Conservation (phyloP, 257 asterid species). For the Capsicum chinense region DNA sequence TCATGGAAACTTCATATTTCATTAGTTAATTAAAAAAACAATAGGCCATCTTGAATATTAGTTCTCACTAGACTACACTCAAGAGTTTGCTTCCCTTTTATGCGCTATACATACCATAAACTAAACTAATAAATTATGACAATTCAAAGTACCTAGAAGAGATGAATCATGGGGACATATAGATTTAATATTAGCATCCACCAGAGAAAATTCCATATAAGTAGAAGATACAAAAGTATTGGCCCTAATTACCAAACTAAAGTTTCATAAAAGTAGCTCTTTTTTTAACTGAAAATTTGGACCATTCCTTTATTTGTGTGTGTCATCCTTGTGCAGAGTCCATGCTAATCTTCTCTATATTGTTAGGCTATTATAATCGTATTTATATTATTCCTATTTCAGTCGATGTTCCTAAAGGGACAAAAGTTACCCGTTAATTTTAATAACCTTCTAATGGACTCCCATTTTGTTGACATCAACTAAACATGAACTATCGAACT, state of each 20-base stretch:
- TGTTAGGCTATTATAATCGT: too few relatives aligned
- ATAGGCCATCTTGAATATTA: not conserved
- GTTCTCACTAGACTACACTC: not conserved
- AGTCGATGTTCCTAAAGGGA: too few relatives aligned
- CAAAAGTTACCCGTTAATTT: too few relatives aligned
- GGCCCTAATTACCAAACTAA: conserved; percentile 11
- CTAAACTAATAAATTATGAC: not conserved
- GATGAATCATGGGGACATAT: not conserved
- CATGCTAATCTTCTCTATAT: too few relatives aligned
- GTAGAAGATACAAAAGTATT: not conserved
- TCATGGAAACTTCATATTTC: not conserved
- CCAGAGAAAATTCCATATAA: not conserved
- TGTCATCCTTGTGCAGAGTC: too few relatives aligned
- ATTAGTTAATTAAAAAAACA: not conserved
- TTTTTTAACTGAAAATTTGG: too few relatives aligned
- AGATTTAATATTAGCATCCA: not conserved
- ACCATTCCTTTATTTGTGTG: too few relatives aligned
- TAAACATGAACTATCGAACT: too few relatives aligned
- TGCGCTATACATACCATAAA: not conserved
- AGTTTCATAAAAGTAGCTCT: not conserved
- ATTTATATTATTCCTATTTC: too few relatives aligned
- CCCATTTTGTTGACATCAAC: too few relatives aligned
- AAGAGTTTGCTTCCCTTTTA: not conserved
- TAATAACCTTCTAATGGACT: too few relatives aligned
- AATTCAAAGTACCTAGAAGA: not conserved